Evolutionary conservation across 495 filamentous ascomycete species (phyloP), one percentile per base, ranked within the genome.

Genomic region (Terfezia boudieri): DNA sequence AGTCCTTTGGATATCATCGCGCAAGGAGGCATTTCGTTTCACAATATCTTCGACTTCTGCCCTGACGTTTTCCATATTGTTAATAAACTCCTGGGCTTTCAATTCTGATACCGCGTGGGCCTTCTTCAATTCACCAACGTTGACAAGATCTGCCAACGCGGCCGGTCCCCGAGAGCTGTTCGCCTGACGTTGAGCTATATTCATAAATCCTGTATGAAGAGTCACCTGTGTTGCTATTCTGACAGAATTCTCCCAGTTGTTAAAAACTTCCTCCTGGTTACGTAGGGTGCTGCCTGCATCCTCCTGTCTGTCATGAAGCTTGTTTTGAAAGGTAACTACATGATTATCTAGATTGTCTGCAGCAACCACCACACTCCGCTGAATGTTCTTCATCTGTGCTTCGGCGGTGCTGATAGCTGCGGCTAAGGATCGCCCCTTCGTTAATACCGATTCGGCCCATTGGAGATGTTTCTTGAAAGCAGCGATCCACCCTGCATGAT

Each of bases 261-360:
- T 69, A 12, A 83, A 60, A 52, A 76, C 70, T 12, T 64, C 67
- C 54, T 73, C 67, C 49, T 82, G 80, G 52, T 81, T 77, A 58
- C 74, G 72, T 41, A 76, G 56, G 2, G 82, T 61, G 38, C 75
- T 73, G 32, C 78, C 71, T 16, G 74, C 79, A 77, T 79, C 82
- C 20, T 68, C 59, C 56, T 76, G 74, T 5, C 77, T 73, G 48
- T 82, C 75, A 49, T 71, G 66, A 49, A 77, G 76, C 51, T 76
- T 78, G 57, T 74, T 70, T 56, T 80, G 76, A 32, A 83, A 59
- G 43, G 64, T 74, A 1, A 70, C 73, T 41, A 83, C 70, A 62
- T 86, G 82, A 5, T 75, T 73, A 55, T 83, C 76, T 43, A 83
- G 72, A 58, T 83, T 86, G 52, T 76, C 74, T n/a, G 82, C 71